Evolutionary conservation across 768 basidiomycete genomes (phyloP), one percentile per base, ranked within the genome.

Genomic region (Podaxis mareebaensis): DNA sequence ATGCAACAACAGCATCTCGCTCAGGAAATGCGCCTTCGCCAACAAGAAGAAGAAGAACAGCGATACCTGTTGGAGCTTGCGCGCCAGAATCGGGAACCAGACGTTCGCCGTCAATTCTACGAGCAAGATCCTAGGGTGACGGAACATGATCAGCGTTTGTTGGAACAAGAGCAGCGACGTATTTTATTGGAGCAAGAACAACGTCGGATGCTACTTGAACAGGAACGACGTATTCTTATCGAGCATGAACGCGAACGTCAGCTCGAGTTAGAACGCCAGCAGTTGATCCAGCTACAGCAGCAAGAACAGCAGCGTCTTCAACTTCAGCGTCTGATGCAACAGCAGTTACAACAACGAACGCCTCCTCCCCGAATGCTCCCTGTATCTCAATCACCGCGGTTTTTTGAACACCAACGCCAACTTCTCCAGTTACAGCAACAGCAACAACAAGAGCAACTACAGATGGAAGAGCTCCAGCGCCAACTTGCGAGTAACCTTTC

Each of bases 281-380:
- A 69, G 57, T 57, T 68, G 52, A 58, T 66, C 39, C 70, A 70
- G 49, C 71, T 77, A 28, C 78, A 83, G 62, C 80, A 81, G 57
- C 78, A 78, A 64, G 77, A 81, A 59, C 68, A 79, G 22, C 82
- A 82, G 51, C 74, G 79, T 49, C 74, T 78, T 24, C 74, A 81
- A 46, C 73, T 78, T 59, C 85, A 85, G 52, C 82, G 83, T 52
- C 83, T 84, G 49, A 82, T 86, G 64, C 84, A 83, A 61, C 72
- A 79, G 53, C 76, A 76, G 38, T 79, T 80, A 58, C 81, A 79
- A 64, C 81, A 80, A 62, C 80, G 78, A 28, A 88, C 89, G 0
- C 88, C 91, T 1, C 88, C 91, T 30, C 89, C 91, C 30, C 83
- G 90, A 44, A 86, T 91, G 86, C 83, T 85, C 30, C 86, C 89